Evolutionary conservation across 306 rosid species (phyloP), one percentile per base, ranked within the genome.

Genomic region (Astragalus membranaceus): DNA sequence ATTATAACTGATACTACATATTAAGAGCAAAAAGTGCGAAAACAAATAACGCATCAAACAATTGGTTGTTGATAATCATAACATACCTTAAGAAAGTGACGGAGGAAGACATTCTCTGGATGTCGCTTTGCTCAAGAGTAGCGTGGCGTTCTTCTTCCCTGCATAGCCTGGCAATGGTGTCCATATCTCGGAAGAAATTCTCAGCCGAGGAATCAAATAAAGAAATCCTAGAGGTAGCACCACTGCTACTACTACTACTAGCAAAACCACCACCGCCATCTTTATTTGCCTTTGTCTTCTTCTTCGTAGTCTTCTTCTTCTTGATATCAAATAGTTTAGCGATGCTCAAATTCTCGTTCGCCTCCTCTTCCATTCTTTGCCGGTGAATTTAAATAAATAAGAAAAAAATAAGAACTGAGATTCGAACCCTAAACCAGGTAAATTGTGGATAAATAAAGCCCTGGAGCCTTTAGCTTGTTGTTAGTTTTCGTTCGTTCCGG

Each of bases 21-120:
- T 23, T 54, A 10, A 23, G 35, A 10, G 16, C 16, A 16, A 65
- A 29, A 26, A 26, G 3, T 26, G 3, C 30, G 4, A 26, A 50
- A 39, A 14, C 14, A 3, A 46, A 10, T 56, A 64, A 33, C 4
- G 0, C 5, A 59, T 42, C 11, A 47, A 33, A 37, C 29, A 66
- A 67, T 8, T 35, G 12, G 13, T 44, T 15, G 35, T 61, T 2
- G 7, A 61, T 0, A 20, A 20, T 20, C 23, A 20, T 20, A 20
- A 2, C 10, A 20, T 80, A 89, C 98, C 92, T 88, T 69, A 87
- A 72, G 80, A 94, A 94, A 67, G 86, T 84, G 65, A 87, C 52
- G 0, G 94, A 78, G 8, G 92, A 86, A 42, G 84, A 75, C 12
- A 87, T 69, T 66, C 83, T 83, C 65, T 71, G 84, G 52, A 87